Base-by-base conservation (phyloP, 768 basidiomycete genomes). In the Tephrocybe sp. region DNA sequence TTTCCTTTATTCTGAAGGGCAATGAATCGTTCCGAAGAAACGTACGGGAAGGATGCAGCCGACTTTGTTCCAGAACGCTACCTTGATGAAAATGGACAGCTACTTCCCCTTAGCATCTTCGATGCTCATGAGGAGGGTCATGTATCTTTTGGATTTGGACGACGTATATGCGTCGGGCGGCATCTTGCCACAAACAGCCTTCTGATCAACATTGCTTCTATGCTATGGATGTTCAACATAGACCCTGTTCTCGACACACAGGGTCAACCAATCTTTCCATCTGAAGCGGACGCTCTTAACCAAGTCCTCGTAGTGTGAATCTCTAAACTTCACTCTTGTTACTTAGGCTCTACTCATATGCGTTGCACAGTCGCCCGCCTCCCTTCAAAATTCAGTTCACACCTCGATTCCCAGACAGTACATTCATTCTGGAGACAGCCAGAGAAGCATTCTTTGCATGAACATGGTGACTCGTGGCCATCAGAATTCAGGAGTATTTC, bases 61-160 rank as follows among this genome's bases (percentile, higher is more conserved):
- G 34, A 46, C 33, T 50, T 37, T 32, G 64, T 56, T 70, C 73
- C 48, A 60, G 66, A 12, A 58, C 51, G 51, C 8, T 52, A 45
- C 21, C 37, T 52, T 24, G 51, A 52, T n/a, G 8, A 36, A 8
- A 14, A 36, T 14, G 34, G 45, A 52, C 51, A 9, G 23, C 44
- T 17, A 21, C 38, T 17, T 32, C 45, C 42, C 18, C 23, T 52
- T 6, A 38, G 36, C 23, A 38, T 44, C 14, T 52, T 52, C 17
- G 51, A 52, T n/a, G 65, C 72, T 2, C 67, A 68, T 6, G 58
- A 36, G 34, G 34, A 36, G 34, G 34, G 34, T 4, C 34, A 36
- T 36, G 60, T 72, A 34, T 65, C 70, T 3, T 77, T 73, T 56
- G 70, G 75, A 24, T 76, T 74, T 45, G 75, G 74, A 26, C 57